Evolutionary conservation across 768 basidiomycete species (phyloP), one percentile per base, ranked within the genome.

Genomic region (Leccinum broughii): DNA sequence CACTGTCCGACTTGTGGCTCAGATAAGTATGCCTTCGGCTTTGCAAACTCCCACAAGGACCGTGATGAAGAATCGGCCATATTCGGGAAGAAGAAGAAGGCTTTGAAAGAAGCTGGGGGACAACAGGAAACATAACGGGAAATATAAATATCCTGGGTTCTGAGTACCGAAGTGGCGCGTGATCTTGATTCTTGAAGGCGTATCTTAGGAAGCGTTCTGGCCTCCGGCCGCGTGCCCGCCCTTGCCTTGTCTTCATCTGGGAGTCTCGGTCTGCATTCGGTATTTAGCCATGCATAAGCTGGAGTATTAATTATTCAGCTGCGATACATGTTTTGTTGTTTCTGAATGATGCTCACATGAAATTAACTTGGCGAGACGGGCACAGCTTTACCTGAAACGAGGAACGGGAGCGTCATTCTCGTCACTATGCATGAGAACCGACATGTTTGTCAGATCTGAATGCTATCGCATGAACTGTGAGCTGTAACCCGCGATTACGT

Each of bases 361-460:
- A 10, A 48, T 60, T 56, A 51, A 30, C 20, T 46, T 57, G 28
- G 22, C 24, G 20, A 26, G 13, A 13, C n/a, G 22, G 8, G 54
- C 52, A 57, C 32, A 51, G 37, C 51, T 39, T 17, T 51, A 22
- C 26, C 10, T 20, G 44, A 46, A 63, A 48, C 57, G 24, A 48
- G 56, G 41, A 32, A 58, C 49, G 4, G 17, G 41, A 28, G 54
- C 26, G 26, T 55, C 57, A 41, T 54, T 63, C 44, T 55, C 57
- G 48, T 58, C 34, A 66, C 5, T 2, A n/a, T 6, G 55, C 4
- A 37, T 52, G 44, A 62, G 53, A 52, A 53, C 26, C n/a, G 5
- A 41, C 34, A 20, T n/a, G 55, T 59, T 61, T 55, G 67, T 68
- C 56, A 62, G 46, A 49, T 34, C 15, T 30, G 56, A 68, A 64